A percentile compares a stretch with the other conserved stretches of the same genome.
These are phyloP conservation scores for Penicillium cataractarum DNA, from an alignment of 495 filamentous ascomycete genomes.

Conservation along the genomic window DNA sequence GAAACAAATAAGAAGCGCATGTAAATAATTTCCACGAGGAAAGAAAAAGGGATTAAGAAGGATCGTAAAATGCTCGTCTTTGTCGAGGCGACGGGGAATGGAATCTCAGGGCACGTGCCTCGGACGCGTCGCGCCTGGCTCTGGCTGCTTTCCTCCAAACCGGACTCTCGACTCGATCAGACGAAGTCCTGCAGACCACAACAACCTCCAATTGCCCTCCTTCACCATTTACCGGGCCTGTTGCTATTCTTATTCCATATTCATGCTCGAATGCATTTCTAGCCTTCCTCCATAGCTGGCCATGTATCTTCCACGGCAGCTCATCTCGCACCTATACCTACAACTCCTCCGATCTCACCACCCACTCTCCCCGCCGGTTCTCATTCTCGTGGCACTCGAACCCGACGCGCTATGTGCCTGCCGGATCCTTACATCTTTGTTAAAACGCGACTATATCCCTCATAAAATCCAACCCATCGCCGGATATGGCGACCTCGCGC, in stretches of 20 bases:
- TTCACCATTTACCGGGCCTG: not conserved
- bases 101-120: constrained; percentile 32
- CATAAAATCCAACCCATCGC: constrained; percentile 96
- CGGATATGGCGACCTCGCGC: constrained; percentile 87
- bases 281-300: constrained; percentile 27
- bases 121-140: constrained; percentile 32
- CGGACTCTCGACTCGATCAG: constrained; percentile 4
- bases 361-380: constrained; percentile 81
- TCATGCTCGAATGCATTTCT: constrained; percentile 30
- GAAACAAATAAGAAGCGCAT: not conserved
- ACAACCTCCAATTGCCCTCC: not conserved
- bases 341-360: constrained; percentile 82
- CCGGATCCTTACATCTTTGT: constrained; percentile 84
- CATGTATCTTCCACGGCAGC: constrained; percentile 94
- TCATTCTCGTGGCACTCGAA: constrained; percentile 92
- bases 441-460: constrained; percentile 97
- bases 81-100: constrained; percentile 35
- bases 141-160: constrained; percentile 23
- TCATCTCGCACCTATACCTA: constrained; percentile 87
- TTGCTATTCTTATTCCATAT: constrained; percentile 2
- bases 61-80: constrained; percentile 17
- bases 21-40: not conserved
- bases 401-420: constrained; percentile 95
- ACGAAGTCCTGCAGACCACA: constrained; percentile 2
- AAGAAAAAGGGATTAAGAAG: not conserved